Base-by-base conservation (phyloP, 805 yeast species). In the Kazachstania psychrophila region DNA sequence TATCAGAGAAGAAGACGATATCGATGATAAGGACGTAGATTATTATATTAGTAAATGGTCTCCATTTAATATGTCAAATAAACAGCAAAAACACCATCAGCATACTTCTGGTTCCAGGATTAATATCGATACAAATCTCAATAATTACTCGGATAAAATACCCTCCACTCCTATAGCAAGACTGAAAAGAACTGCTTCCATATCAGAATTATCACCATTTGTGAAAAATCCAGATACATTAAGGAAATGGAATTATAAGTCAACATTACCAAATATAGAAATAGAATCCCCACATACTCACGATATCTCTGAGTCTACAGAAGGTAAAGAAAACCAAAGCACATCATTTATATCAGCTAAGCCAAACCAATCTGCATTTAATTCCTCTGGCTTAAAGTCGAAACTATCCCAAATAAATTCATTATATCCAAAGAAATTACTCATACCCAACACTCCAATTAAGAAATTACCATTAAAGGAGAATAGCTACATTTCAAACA, bases 371-470 rank as follows among this genome's bases (percentile, higher is more conserved):
- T 31, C 45, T 9, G 56, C 52, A 15, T 57, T 58, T 30, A 41
- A 45, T 20, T 41, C 55, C 13, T 37, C 41, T 6, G 61, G 59
- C 6, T 43, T 59, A 34, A 36, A 46, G 5, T 60, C 64, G 6
- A 60, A 60, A 33, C 40, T 51, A 31, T 33, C 42, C 4, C 38
- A 32, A 37, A 25, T 23, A 7, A 19, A 30, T 29, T 34, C 36
- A 25, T 38, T 36, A 22, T 51, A 42, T 18, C 51, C 58, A 12
- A 49, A 45, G 17, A 53, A 48, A 33, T 33, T 50, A 14, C 37
- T 38, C 17, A 52, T 51, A 14, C 62, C 61, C 4, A 52, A 52
- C 28, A 55, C 60, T 11, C 62, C 60, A 13, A 49, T 59, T 25
- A 58, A 57, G 31, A 55, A 46, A 43, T 52, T 56, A 9, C 63